Conservation (phyloP, 495 filamentous ascomycete species). For the Penicillium chermesinum region DNA sequence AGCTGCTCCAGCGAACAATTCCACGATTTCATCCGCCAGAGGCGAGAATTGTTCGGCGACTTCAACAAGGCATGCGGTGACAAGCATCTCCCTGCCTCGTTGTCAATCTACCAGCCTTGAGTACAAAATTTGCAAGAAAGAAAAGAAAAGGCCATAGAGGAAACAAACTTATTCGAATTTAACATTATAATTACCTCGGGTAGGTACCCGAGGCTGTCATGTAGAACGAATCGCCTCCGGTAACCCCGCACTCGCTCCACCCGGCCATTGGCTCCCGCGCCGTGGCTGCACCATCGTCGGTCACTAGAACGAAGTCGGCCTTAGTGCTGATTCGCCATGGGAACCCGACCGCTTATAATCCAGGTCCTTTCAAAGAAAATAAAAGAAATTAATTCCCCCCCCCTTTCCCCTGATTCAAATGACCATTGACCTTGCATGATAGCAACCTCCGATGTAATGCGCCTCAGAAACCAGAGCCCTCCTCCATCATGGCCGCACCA, state of each 20-base stretch:
- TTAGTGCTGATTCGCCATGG: neutral
- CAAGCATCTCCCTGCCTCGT: neutral
- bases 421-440: too few species aligned
- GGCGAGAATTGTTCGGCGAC: slow-evolving; percentile 9
- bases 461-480: neutral
- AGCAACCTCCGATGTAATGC: neutral
- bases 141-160: too few species aligned
- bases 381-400: too few species aligned
- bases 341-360: neutral
- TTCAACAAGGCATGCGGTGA: slow-evolving; percentile 12
- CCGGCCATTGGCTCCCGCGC: neutral
- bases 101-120: slow-evolving; percentile 3
- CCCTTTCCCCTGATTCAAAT: too few species aligned
- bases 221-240: neutral
- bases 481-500: neutral
- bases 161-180: too few species aligned
- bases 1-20: slow-evolving; percentile 14
- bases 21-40: slow-evolving; percentile 7
- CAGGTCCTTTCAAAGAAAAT: too few species aligned
- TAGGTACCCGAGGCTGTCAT: too few species aligned
- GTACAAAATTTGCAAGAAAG: too few species aligned
- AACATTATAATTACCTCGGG: too few species aligned
- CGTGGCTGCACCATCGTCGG: neutral
- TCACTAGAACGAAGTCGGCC: neutral
- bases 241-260: neutral